Evolutionary conservation across 352 stramenopile species (phyloP).

Genomic region (Phytophthora rubi): DNA sequence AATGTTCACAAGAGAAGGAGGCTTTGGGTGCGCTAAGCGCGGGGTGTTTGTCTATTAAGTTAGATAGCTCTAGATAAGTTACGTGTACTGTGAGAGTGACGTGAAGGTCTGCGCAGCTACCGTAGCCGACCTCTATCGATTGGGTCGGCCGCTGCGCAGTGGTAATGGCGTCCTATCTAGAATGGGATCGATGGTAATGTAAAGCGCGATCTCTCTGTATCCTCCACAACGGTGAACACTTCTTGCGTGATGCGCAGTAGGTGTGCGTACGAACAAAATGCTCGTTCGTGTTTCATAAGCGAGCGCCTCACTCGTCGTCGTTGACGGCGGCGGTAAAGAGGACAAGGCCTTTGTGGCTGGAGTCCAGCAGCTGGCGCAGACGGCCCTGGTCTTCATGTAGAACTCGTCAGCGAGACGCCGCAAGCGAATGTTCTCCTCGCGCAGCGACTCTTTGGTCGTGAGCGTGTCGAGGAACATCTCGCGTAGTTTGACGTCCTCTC

Average conservation of each 20-base stretch:
- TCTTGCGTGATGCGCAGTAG: slow-evolving; percentile 18
- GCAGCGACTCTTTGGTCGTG: slow-evolving; percentile 59
- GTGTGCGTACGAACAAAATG: slow-evolving; percentile 13
- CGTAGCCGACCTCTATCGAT: slow-evolving; percentile 27
- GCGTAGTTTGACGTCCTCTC: slow-evolving; percentile 34
- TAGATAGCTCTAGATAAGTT: slow-evolving; percentile 32
- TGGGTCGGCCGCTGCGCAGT: slow-evolving; percentile 19
- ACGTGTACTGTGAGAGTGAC: slow-evolving; percentile 9
- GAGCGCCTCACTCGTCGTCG: slow-evolving; percentile 26
- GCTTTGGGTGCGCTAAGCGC: slow-evolving; percentile 10
- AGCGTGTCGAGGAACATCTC: slow-evolving; percentile 54
- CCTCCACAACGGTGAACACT: background rate
- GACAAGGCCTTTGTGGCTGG: slow-evolving; percentile 54
- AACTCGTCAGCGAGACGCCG: slow-evolving; percentile 70
- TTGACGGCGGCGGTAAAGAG: slow-evolving; percentile 37
- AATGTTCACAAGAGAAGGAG: background rate
- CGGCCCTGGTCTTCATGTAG: slow-evolving; percentile 83
- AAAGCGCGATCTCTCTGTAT: slow-evolving; percentile 20
- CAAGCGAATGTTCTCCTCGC: slow-evolving; percentile 71
- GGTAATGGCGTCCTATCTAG: background rate
- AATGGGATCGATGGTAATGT: slow-evolving; percentile 12
- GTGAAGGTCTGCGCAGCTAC: slow-evolving; percentile 18
- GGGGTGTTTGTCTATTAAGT: slow-evolving; percentile 27
- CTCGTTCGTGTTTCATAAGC: slow-evolving; percentile 10
- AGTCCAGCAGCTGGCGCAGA: slow-evolving; percentile 63